Conservation (phyloP, 1,139 yeast species). For the Blastobotrys malaysiensis region DNA sequence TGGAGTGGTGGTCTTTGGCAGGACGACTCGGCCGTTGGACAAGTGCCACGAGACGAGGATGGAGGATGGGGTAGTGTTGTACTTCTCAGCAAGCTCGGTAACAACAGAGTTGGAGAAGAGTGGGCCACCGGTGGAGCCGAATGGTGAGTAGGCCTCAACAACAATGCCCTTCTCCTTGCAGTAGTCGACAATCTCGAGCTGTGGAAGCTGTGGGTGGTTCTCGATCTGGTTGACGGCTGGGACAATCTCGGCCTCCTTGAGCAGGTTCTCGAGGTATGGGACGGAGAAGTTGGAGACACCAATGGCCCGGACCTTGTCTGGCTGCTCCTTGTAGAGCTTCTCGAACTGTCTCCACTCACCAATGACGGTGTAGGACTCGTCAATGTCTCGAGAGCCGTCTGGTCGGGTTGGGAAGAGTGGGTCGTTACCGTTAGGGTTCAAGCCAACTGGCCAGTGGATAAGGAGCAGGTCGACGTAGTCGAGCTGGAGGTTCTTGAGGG, state of each 20-base stretch:
- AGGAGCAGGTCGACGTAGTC: constrained; percentile 81
- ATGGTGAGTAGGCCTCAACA: constrained; percentile 74
- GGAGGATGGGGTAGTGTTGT: constrained; percentile 53
- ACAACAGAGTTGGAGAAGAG: constrained; percentile 41
- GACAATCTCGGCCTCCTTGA: constrained; percentile 46
- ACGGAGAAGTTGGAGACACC: constrained; percentile 77
- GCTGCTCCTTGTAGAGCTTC: constrained; percentile 43
- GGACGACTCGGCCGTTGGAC: constrained; percentile 60
- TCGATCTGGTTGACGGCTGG: constrained; percentile 77
- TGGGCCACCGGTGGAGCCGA: constrained; percentile 68
- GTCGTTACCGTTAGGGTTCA: constrained; percentile 40
- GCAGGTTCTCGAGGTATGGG: constrained; percentile 46
- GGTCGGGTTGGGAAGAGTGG: constrained; percentile 38
- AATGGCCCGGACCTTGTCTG: constrained; percentile 57
- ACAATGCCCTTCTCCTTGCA: constrained; percentile 51
- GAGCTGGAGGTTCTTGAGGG: constrained; percentile 61
- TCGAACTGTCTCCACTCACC: constrained; percentile 72
- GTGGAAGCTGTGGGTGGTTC: constrained; percentile 71
- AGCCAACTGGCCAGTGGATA: constrained; percentile 81
- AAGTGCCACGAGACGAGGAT: constrained; percentile 68
- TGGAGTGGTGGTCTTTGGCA: constrained; percentile 67
- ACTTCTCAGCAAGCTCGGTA: constrained; percentile 47
- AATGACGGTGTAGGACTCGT: constrained; percentile 50
- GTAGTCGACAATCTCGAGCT: constrained; percentile 53
- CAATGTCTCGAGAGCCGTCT: constrained; percentile 44